phyloP scores from a whole-genome alignment of 2,329 filamentous ascomycete species.

The Fusarium illudens region DNA sequence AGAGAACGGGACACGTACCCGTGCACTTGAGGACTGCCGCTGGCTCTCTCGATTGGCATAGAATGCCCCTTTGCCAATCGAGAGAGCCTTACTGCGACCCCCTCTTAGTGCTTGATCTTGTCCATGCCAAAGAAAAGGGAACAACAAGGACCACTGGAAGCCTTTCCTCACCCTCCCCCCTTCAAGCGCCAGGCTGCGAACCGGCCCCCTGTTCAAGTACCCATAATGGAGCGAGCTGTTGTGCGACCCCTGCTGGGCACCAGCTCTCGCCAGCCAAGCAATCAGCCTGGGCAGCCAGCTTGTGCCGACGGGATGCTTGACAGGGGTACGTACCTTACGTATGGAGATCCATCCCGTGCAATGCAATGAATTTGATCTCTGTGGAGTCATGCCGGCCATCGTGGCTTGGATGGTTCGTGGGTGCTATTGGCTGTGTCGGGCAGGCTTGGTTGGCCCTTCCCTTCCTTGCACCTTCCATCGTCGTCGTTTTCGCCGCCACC shows the following conservation, averaged over 20 bases:
- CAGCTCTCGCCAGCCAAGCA: conserved; percentile 19
- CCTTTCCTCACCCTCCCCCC: conserved; percentile 22
- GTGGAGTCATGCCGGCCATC: conserved; percentile 10
- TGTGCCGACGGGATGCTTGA: conserved; percentile 20
- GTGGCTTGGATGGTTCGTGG: neutral
- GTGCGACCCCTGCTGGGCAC: neutral
- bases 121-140: neutral
- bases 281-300: conserved; percentile 9
- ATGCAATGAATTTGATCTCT: conserved; percentile 7
- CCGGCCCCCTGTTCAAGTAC: neutral
- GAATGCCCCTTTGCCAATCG: conserved; percentile 1
- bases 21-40: neutral
- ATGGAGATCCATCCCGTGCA: conserved; percentile 31
- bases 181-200: conserved; percentile 15
- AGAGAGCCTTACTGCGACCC: conserved; percentile 7
- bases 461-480: conserved; percentile 25
- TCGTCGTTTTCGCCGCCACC: conserved; percentile 28
- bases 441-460: neutral
- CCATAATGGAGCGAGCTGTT: neutral
- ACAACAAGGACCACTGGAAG: conserved; percentile 11
- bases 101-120: neutral
- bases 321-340: conserved; percentile 22
- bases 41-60: neutral
- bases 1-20: neutral
- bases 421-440: conserved; percentile 18